Evolutionary conservation across 495 filamentous ascomycete species (phyloP), one percentile per base, ranked within the genome.

Genomic region (Podospora australis): DNA sequence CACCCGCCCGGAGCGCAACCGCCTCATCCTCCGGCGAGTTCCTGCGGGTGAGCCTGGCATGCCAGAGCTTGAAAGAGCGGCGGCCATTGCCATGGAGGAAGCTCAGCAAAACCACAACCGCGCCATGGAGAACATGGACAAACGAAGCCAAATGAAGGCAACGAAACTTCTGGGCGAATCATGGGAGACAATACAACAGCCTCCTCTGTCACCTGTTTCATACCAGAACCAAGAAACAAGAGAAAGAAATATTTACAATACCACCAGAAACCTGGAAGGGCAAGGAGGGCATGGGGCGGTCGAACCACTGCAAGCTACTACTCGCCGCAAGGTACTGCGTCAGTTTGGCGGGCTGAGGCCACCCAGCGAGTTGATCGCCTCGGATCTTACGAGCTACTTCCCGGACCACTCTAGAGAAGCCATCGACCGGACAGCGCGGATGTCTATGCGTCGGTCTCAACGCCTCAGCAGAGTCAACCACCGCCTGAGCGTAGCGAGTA

Each of bases 361-460:
- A 14, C 94, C 94, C 2, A 96, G 90, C 64, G 94, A 97, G 70
- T 77, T 99, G 70, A 97, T 99, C 59, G 92, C 90, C 39, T 90
- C 90, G 22, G 92, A 99, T 62, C 75, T 97, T 32, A 86, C 86
- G 10, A 90, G 90, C 6, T 99, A 96, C 70, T 99, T 99, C 78
- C 92, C 92, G 2, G 90, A 95, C 56, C 90, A 96, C 59, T 83
- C 88, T 29, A 80, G 85, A 43, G 88, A 95, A 61, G 87, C 90
- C 48, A 94, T 99, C 51, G 94, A 96, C 58, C 80, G 88, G 57
- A 96, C 92, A 0, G 88, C 95, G 53, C 84, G 90, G 30, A 80
- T 95, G 68, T 95, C 90, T 2, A 82, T 95, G 56, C 78, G 92
- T 36, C 80, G 92, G 60, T 97, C 92, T 32, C 84, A 83, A 34